These are phyloP conservation scores for Aspergillus ochraceus DNA, from an alignment of 2,329 filamentous ascomycete genomes.

Conservation along the genomic window DNA sequence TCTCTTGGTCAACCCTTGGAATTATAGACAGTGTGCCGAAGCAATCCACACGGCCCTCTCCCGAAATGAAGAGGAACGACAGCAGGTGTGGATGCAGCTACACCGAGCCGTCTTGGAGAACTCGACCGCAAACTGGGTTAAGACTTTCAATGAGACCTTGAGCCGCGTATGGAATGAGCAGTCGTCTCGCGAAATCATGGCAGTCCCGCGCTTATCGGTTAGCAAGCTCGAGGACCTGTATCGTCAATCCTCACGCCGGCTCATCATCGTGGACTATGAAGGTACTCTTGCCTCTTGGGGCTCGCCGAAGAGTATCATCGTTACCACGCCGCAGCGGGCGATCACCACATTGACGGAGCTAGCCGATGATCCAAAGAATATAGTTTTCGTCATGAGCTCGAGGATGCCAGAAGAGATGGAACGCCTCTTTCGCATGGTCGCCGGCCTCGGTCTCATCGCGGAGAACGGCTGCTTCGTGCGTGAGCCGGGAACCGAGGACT, in stretches of 20 bases:
- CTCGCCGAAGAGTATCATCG: constrained; percentile 77
- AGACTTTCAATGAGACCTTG: constrained; percentile 69
- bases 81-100: constrained; percentile 70
- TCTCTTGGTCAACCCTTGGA: constrained; percentile 90
- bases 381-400: constrained; percentile 91
- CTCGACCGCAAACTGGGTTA: constrained; percentile 84
- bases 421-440: constrained; percentile 77
- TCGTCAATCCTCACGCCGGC: constrained; percentile 61
- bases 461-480: constrained; percentile 93
- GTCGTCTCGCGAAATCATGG: constrained; percentile 77
- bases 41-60: constrained; percentile 82
- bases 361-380: constrained; percentile 75
- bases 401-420: constrained; percentile 86
- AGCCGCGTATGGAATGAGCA: constrained; percentile 80
- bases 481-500: constrained; percentile 65
- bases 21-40: constrained; percentile 83
- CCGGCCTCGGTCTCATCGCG: constrained; percentile 82
- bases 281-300: constrained; percentile 88
- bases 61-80: constrained; percentile 74
- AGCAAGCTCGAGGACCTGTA: constrained; percentile 67
- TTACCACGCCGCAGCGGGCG: constrained; percentile 82
- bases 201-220: constrained; percentile 80
- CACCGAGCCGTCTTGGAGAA: constrained; percentile 73
- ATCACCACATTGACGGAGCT: constrained; percentile 81
- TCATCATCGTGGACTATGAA: constrained; percentile 93